Evolutionary conservation across 2,329 filamentous ascomycete species (phyloP), one percentile per base, ranked within the genome.

Genomic region (Kalmusia sp.): DNA sequence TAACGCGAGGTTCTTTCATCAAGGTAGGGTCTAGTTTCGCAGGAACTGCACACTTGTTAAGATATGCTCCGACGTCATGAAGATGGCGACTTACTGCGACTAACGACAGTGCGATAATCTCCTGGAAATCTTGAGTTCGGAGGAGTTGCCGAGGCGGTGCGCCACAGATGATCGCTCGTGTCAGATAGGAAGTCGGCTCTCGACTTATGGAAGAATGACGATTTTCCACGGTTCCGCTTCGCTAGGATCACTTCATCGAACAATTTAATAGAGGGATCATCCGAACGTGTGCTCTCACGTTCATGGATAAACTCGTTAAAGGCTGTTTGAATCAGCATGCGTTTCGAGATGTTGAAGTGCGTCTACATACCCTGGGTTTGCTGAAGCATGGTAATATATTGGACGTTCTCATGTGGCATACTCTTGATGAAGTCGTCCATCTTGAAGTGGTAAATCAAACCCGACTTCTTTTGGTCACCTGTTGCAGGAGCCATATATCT

Each of bases 1-100:
- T 93, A 57, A 91, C 87, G 52, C 93, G 85, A 25, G 93, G 93
- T 75, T 97, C 93, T 72, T 92, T 91, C 92, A 98, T 96, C 40
- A 97, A 80, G 12, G 87, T 84, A 3, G 88, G 84, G 66, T 99
- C 95, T 8, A 99, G 82, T 68, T 91, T 93, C 6, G 91, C 87
- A 4, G 95, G 95, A 31, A 91, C 85, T 86, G 49, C 86, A 79
- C 12, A 86, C 79, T 27, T 80, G 75, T 82, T 80, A 74, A 57
- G 9, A n/a, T 83, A n/a, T 83, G 82, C 35, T 84, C 50, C 41
- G 22, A 25, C 30, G 77, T 6, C 82, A 34, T 87, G 82, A 11
- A 84, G 3, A 2, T 8, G 27, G 83, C 82, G 17, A 68, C 77
- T 63, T 64, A 82, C 80, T 79, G 74, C 81, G 70, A 55, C 76